Evolutionary conservation across 345 rosid genomes (phyloP).

Genomic region (Brassica rapa): DNA sequence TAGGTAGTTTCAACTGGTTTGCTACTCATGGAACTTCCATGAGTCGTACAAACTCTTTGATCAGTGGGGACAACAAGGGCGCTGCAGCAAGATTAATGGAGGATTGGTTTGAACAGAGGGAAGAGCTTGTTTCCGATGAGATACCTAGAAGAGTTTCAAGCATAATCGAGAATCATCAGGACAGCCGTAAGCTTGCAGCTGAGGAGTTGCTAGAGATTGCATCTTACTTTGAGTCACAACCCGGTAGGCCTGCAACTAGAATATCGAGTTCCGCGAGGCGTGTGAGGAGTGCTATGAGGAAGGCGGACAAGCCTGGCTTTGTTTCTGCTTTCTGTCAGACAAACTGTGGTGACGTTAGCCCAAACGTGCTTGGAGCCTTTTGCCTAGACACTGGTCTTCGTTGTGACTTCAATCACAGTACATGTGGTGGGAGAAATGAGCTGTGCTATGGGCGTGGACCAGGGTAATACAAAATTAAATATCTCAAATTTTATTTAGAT

Average conservation of each 20-base stretch:
- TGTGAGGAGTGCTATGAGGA: constrained; percentile 79
- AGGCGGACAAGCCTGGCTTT: constrained; percentile 78
- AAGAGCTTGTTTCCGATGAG: constrained; percentile 47
- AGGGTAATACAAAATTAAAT: constrained; percentile 66
- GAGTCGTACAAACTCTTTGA: constrained; percentile 92
- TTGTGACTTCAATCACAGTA: constrained; percentile 98
- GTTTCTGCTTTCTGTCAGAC: constrained; percentile 98
- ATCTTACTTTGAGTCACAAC: constrained; percentile 73
- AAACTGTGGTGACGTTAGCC: constrained; percentile 98
- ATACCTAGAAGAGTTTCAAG: constrained; percentile 75
- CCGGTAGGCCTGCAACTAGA: constrained; percentile 71
- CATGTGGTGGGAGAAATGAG: constrained; percentile 93
- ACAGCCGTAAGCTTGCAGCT: constrained; percentile 49
- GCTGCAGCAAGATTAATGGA: constrained; percentile 97
- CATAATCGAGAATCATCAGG: constrained; percentile 48
- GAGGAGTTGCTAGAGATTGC: constrained; percentile 89
- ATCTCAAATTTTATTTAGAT: too few species aligned
- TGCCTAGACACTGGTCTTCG: constrained; percentile 87
- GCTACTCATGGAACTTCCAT: constrained; percentile 99
- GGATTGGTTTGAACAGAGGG: constrained; percentile 77
- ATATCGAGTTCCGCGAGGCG: constrained; percentile 67
- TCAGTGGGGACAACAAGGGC: constrained; percentile 99
- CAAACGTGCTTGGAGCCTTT: constrained; percentile 89
- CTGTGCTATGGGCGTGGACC: constrained; percentile 96
- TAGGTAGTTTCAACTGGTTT: constrained; percentile 98